phyloP scores from a whole-genome alignment of 768 basidiomycete genomes.

The Wakefieldia striispora region DNA sequence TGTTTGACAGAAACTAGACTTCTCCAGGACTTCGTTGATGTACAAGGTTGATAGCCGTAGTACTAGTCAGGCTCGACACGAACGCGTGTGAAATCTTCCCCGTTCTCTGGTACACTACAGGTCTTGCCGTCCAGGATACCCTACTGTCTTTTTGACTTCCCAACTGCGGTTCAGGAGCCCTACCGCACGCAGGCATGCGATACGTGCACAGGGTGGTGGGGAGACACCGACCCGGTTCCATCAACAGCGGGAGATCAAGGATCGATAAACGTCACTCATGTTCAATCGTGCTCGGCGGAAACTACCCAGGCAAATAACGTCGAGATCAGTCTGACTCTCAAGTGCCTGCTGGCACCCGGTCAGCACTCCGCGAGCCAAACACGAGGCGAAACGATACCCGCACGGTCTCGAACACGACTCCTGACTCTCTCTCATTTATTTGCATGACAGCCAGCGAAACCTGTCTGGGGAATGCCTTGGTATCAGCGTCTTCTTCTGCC shows the following conservation, averaged over 20 bases:
- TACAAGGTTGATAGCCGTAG: not conserved
- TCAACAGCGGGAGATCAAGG: not conserved
- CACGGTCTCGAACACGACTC: not conserved
- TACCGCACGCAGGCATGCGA: too few species aligned
- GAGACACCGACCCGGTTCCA: slow-evolving; percentile 8
- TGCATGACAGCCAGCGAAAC: not conserved
- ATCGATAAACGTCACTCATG: not conserved
- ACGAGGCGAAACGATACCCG: slow-evolving; percentile 15
- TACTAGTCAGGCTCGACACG: not conserved
- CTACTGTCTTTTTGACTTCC: too few species aligned
- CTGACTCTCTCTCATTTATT: not conserved
- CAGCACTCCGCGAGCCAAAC: slow-evolving; percentile 7
- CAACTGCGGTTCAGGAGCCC: not conserved
- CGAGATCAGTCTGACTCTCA: slow-evolving; percentile 1
- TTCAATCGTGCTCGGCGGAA: slow-evolving; percentile 1
- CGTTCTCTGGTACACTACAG: not conserved
- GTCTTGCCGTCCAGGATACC: too few species aligned
- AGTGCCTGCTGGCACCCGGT: not conserved
- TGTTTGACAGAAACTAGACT: slow-evolving; percentile 3
- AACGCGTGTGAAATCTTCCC: not conserved
- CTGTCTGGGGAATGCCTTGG: not conserved
- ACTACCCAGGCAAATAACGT: not conserved
- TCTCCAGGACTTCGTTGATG: not conserved
- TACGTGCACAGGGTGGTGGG: not conserved
- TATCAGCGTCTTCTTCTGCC: slow-evolving; percentile 1